Evolutionary conservation across 305 asterid genomes (phyloP).

Genomic region (Petunia hybrid): DNA sequence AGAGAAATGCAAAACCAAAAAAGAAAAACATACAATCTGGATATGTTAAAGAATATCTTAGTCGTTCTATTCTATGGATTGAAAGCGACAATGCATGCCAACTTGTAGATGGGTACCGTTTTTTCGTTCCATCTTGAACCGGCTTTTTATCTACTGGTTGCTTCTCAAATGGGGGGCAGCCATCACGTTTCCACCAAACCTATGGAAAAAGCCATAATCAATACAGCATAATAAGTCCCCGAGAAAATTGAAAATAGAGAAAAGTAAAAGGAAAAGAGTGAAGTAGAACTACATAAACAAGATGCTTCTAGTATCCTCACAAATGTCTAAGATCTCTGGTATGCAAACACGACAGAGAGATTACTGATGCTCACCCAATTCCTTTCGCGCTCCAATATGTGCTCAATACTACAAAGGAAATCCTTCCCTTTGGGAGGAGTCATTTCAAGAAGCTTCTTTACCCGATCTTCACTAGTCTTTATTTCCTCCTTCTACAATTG

Average conservation of each 20-base stretch:
- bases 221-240: constrained; percentile 34
- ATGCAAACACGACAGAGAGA: constrained; percentile 25
- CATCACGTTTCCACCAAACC: constrained; percentile 99
- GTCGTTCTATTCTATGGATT: background rate
- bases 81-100: constrained; percentile 7
- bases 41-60: constrained; percentile 20
- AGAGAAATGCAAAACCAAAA: constrained; percentile 26
- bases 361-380: constrained; percentile 76
- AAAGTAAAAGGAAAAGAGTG: constrained; percentile 24
- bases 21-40: background rate
- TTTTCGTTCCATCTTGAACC: constrained; percentile 73
- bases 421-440: constrained; percentile 94
- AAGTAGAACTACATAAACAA: constrained; percentile 32
- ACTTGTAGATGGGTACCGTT: constrained; percentile 62
- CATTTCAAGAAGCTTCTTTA: constrained; percentile 86
- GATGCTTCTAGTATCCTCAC: constrained; percentile 22
- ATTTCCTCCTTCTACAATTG: constrained; percentile 83
- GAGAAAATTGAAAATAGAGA: constrained; percentile 30
- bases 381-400: constrained; percentile 93
- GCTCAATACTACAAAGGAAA: constrained; percentile 90
- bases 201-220: constrained; percentile 36
- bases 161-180: constrained; percentile 95
- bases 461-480: constrained; percentile 80
- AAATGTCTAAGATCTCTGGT: constrained; percentile 25
- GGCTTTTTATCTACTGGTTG: constrained; percentile 72